phyloP scores from a whole-genome alignment of 1,284 basidiomycete genomes.

The Trichosporon ovoides region DNA sequence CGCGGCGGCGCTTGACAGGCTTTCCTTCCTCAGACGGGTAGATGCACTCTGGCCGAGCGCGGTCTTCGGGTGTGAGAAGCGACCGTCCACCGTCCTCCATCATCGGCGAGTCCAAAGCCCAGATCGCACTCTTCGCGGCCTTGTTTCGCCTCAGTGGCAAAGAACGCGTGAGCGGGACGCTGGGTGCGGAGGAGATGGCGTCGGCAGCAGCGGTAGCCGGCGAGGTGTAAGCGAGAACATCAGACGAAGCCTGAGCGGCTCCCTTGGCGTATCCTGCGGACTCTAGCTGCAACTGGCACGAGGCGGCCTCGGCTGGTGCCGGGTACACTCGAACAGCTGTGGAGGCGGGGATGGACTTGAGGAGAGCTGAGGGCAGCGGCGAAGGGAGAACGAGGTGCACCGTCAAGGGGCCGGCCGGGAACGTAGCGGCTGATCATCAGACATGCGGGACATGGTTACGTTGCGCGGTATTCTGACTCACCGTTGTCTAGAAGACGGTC shows the following conservation, averaged over 20 bases:
- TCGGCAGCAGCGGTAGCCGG: constrained; percentile 26
- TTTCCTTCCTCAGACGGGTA: constrained; percentile 43
- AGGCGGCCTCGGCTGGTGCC: neutral
- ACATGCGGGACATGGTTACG: neutral
- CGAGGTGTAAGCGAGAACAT: constrained; percentile 36
- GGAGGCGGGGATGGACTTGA: constrained; percentile 39
- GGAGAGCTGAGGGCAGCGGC: constrained; percentile 36
- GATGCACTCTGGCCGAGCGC: constrained; percentile 49
- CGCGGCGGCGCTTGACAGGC: constrained; percentile 53
- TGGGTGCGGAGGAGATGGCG: constrained; percentile 7
- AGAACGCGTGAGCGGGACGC: constrained; percentile 24
- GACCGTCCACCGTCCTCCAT: constrained; percentile 50
- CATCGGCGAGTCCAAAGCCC: constrained; percentile 45
- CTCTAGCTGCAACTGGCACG: constrained; percentile 15
- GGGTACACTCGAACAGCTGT: constrained; percentile 43
- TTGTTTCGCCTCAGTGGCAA: constrained; percentile 40
- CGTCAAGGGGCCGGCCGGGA: constrained; percentile 37
- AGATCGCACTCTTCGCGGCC: constrained; percentile 46
- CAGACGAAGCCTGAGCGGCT: constrained; percentile 21
- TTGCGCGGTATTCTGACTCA: constrained; percentile 21
- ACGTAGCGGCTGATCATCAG: constrained; percentile 35
- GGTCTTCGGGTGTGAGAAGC: constrained; percentile 53
- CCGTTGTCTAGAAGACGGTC: constrained; percentile 47
- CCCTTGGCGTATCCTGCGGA: neutral
- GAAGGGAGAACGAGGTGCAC: constrained; percentile 47